Evolutionary conservation across 768 basidiomycete genomes (phyloP), one percentile per base, ranked within the genome.

Genomic region (Lentinus tigrinus): DNA sequence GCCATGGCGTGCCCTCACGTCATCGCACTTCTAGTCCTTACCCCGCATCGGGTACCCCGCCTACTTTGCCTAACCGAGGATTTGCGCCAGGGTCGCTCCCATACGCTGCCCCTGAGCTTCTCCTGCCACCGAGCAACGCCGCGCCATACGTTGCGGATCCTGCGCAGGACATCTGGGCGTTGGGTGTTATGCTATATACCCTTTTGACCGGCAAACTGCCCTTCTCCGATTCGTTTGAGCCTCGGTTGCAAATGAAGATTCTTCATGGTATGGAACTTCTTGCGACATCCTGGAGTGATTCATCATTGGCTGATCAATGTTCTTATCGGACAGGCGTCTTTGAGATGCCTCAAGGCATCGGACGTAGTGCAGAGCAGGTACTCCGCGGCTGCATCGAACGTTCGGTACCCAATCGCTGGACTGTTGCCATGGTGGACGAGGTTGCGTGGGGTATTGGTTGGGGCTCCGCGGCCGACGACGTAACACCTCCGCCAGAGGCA

Each of bases 151-250:
- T 52, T 43, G 80, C 82, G 0, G 74, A 84, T 64, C 88, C 94
- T 2, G 85, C 91, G 0, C 92, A 95, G 68, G 97, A 99, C 63
- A 87, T 98, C 27, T 99, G 97, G 97, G 95, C 97, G 0, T 75
- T 98, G 2, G 97, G 97, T 0, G 86, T 95, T 54, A 81, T 97
- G 61, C 84, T 99, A 2, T 92, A 94, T 68, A 85, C 88, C 8
- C 77, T 99, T 1, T 79, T 98, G 19, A 87, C 86, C 0, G 94
- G 94, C 3, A 77, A 78, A n/a, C 76, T 98, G 7, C 97, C 97
- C 0, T 98, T 98, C 70, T 74, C 69, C 34, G 96, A 99, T 72
- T 76, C 88, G 0, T 99, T 91, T 66, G 96, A 99, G 71, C 95
- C 94, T 1, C 78, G 96, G 34, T 72, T 98, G 56, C 89, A 93